phyloP scores from a whole-genome alignment of 345 rosid species.

The Hypericum androsaemum region DNA sequence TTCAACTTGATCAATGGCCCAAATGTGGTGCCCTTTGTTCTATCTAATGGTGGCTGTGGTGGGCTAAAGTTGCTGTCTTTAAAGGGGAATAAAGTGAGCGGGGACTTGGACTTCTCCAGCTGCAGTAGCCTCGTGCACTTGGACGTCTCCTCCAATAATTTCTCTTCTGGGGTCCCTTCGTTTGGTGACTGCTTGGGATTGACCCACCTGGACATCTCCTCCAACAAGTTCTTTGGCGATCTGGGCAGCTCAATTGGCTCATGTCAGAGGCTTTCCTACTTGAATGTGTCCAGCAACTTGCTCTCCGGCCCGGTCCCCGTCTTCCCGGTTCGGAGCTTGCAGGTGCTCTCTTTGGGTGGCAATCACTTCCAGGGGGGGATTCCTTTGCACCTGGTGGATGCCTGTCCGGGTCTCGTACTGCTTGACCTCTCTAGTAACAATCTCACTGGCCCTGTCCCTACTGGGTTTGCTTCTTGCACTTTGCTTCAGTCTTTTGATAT shows the following conservation, averaged over 20 bases:
- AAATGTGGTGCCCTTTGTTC: constrained; percentile 41
- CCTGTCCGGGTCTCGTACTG: constrained; percentile 52
- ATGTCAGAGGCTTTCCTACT: constrained; percentile 46
- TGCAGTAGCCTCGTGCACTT: constrained; percentile 49
- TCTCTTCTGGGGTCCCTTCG: constrained; percentile 39
- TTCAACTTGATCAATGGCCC: constrained; percentile 42
- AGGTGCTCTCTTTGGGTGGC: constrained; percentile 37
- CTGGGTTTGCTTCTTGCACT: constrained; percentile 48
- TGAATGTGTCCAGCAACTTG: constrained; percentile 56
- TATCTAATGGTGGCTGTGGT: constrained; percentile 50
- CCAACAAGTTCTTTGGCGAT: constrained; percentile 57
- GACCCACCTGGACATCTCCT: constrained; percentile 66
- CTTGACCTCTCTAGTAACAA: constrained; percentile 73
- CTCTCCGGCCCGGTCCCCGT: constrained; percentile 59
- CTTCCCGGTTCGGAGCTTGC: constrained; percentile 37
- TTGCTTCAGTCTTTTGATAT: constrained; percentile 45
- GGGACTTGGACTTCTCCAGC: constrained; percentile 53
- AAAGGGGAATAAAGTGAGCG: constrained; percentile 58
- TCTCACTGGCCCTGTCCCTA: constrained; percentile 64
- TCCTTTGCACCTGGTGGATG: constrained; percentile 49
- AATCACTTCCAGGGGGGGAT: constrained; percentile 60
- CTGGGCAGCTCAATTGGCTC: constrained; percentile 39
- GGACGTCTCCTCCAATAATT: constrained; percentile 72
- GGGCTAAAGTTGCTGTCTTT: constrained; percentile 39
- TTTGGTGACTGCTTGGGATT: constrained; percentile 60